Base-by-base conservation (phyloP, 805 yeast species). In the Teunomyces kruisii region DNA sequence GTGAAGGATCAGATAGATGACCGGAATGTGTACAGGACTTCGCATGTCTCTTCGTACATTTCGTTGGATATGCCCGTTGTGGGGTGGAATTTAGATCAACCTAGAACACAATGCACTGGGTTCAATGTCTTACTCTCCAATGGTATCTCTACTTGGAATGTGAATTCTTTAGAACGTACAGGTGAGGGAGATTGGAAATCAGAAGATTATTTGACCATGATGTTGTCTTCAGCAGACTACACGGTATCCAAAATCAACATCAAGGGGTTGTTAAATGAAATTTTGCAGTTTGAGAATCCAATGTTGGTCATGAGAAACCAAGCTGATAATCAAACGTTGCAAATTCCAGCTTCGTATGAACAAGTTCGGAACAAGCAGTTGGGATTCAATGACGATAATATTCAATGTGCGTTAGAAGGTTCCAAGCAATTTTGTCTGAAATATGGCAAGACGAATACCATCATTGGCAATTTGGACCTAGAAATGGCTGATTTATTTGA, bases 111-210 rank as follows among this genome's bases (percentile, higher is more conserved):
- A 19, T 19, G 22, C 22, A 19, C 22, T 6, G 22, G 22, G 3
- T 19, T 19, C 6, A 19, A 19, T 19, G 22, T 19, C 22, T 19
- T 19, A 6, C 22, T 19, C 22, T 19, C 22, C 6, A 19, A 19
- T 19, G 22, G 22, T 8, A 68, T 76, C 15, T 61, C 76, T 3
- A 62, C 59, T 39, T 76, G 80, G 80, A 43, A 38, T 4, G 30
- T 53, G 10, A 39, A 42, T 7, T 38, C 40, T 3, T 29, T 47
- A 28, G 16, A 17, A 4, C 32, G 33, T 3, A 40, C 39, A 8
- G 14, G 10, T 4, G 32, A 35, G 9, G 49, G 49, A 1, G 33
- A 32, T 7, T 58, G 55, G 58, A 16, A 30, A 7, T 41, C 40
- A 0, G 53, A 53, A 15, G 64, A 59, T 40, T 36, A 45, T 22